Percentiles rank a stretch among this genome's conserved stretches.
Conservation (phyloP, 2,329 filamentous ascomycete genomes). For the Exophiala bonariae region DNA sequence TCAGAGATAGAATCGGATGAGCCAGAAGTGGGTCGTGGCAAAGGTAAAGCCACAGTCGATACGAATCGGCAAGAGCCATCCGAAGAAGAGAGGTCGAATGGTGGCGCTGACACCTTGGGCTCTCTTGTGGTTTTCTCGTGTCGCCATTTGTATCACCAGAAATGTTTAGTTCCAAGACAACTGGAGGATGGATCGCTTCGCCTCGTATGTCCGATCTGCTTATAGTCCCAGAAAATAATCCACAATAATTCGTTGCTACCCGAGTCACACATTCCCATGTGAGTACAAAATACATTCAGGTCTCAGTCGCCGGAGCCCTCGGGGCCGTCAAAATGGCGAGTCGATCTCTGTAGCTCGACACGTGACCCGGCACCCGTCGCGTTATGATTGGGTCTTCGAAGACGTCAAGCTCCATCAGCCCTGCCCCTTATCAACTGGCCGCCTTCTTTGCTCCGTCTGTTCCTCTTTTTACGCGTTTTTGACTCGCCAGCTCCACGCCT, state of each 20-base stretch:
- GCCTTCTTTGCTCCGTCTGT: neutral
- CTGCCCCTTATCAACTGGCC: too few relatives aligned
- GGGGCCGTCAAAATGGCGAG: too few relatives aligned
- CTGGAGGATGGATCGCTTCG: slow-evolving; percentile 19
- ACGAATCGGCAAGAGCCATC: slow-evolving; percentile 10
- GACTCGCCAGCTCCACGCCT: too few relatives aligned
- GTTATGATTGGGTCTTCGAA: too few relatives aligned
- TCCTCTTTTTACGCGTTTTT: too few relatives aligned
- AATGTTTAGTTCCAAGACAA: slow-evolving; percentile 39
- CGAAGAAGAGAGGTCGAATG: slow-evolving; percentile 7
- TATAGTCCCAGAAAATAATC: slow-evolving; percentile 13
- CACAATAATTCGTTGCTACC: neutral
- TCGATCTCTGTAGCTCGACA: neutral
- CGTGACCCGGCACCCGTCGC: neutral
- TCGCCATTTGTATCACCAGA: slow-evolving; percentile 49
- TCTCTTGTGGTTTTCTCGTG: slow-evolving; percentile 49
- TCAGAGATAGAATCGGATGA: slow-evolving; percentile 11
- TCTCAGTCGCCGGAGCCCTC: too few relatives aligned
- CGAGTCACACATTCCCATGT: too few relatives aligned
- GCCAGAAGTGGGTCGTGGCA: slow-evolving; percentile 14
- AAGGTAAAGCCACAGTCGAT: slow-evolving; percentile 24
- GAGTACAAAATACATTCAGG: too few relatives aligned
- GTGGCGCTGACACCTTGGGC: slow-evolving; percentile 17
- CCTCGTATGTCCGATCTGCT: slow-evolving; percentile 19
- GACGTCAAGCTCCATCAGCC: too few relatives aligned